Base-by-base conservation (phyloP, 225 moss, liverwort and hornwort genomes). In the Marchantia paleacea region DNA sequence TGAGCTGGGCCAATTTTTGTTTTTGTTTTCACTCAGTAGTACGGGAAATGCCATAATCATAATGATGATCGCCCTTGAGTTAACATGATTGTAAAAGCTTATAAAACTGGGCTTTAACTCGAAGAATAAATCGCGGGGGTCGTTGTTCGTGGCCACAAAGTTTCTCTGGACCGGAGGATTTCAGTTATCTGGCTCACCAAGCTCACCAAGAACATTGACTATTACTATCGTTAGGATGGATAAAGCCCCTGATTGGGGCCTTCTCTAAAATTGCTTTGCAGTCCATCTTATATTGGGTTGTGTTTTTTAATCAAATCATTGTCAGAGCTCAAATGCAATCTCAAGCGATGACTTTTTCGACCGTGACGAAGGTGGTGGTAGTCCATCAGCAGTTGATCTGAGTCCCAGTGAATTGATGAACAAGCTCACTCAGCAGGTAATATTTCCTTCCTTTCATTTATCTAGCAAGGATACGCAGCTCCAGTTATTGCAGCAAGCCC, bases 301-400 rank as follows among this genome's bases (percentile, higher is more conserved):
- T 31, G 68, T 30, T 39, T 68, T 28, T 69, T 12, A 63, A 63
- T 63, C 15, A 63, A 63, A n/a, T 12, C 25, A 5, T 55, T 55
- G 79, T 83, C 86, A 97, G 97, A 95, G 92, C 83, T 95, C 95
- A 69, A 93, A 90, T 19, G 83, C 97, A 65, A 97, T 97, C 73
- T 97, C 97, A 84, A 97, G 97, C 86, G 97, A 92, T 31, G 97
- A 94, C 70, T 97, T 91, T 87, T 95, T 97, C 80, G 97, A 97
- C 84, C 91, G 95, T 66, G 93, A 93, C 20, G 95, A 95, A 84
- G 85, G 80, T 76, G 88, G 87, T 75, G 88, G 87, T 14, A 89
- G 82, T 79, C 86, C 86, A 74, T 92, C 92, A 70, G 87, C 91
- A 75, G 87, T 91, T 73, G 97, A 97, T 82, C 65, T 92, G 26